Percentiles rank a stretch among this genome's conserved stretches.
Evolutionary conservation across 192 early-diverging fungal species (phyloP).

Genomic region (Phycomyces nitens): DNA sequence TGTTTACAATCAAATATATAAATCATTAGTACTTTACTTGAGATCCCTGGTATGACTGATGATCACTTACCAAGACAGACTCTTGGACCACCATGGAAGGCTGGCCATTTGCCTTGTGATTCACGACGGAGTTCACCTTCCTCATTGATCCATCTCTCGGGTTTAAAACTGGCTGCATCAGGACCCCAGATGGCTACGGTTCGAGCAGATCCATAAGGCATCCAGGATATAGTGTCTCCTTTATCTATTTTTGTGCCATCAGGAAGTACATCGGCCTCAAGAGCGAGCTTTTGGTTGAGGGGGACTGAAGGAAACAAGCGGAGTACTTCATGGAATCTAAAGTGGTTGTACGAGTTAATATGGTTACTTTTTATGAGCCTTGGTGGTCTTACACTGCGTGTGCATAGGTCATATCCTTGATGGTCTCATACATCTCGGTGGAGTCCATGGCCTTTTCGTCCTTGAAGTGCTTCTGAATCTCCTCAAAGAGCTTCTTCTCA

Average conservation of each 20-base stretch:
- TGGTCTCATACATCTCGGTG: conserved; percentile 25
- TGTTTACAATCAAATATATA: background rate
- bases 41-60: background rate
- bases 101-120: conserved; percentile 46
- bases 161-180: conserved; percentile 59
- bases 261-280: conserved; percentile 57
- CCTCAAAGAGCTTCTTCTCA: conserved; percentile 41
- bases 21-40: no score
- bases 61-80: conserved; percentile 16
- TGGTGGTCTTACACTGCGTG: conserved; percentile 34
- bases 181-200: conserved; percentile 56
- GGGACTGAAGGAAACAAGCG: conserved; percentile 70
- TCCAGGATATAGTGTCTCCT: conserved; percentile 50
- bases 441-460: conserved; percentile 27
- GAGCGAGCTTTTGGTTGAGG: conserved; percentile 46
- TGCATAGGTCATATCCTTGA: conserved; percentile 32
- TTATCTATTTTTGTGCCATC: conserved; percentile 50
- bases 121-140: conserved; percentile 30
- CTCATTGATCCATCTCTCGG: conserved; percentile 60
- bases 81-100: conserved; percentile 57
- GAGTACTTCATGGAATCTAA: conserved; percentile 49
- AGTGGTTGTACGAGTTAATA: conserved; percentile 30
- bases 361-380: conserved; percentile 4
- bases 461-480: conserved; percentile 29
- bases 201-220: conserved; percentile 51